Evolutionary conservation across 2,329 filamentous ascomycete genomes (phyloP).

Genomic region (Domatiomyces globalis): DNA sequence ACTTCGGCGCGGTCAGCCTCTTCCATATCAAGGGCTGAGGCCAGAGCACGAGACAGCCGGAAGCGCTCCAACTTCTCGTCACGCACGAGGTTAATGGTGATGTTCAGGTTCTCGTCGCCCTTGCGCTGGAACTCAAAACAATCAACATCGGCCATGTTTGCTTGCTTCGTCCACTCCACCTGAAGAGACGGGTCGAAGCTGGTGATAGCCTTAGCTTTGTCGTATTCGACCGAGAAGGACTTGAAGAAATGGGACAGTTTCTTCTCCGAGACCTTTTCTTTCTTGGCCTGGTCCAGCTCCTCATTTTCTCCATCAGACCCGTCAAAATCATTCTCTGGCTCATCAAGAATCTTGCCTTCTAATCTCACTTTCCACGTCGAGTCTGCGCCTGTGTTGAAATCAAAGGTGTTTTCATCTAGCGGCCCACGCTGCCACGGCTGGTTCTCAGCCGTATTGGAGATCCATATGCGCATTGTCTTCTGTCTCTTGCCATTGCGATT

Average conservation of each 20-base stretch:
- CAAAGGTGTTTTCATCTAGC: constrained; percentile 60
- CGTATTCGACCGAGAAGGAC: constrained; percentile 38
- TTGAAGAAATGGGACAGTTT: constrained; percentile 39
- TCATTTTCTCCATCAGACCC: constrained; percentile 35
- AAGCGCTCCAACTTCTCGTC: constrained; percentile 81
- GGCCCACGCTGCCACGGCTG: constrained; percentile 76
- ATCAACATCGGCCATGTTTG: constrained; percentile 62
- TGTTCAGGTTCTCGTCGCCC: constrained; percentile 82
- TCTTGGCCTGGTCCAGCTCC: constrained; percentile 18
- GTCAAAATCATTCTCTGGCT: constrained; percentile 42
- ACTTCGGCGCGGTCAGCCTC: constrained; percentile 80
- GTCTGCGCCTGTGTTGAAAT: constrained; percentile 63
- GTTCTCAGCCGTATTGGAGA: constrained; percentile 86
- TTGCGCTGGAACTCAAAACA: constrained; percentile 81
- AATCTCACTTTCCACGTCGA: constrained; percentile 84
- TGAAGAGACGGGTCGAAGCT: constrained; percentile 29
- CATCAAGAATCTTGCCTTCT: constrained; percentile 69
- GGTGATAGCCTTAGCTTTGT: constrained; percentile 28
- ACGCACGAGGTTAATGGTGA: constrained; percentile 71
- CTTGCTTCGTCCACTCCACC: constrained; percentile 79
- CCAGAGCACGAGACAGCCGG: constrained; percentile 60
- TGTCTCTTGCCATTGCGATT: constrained; percentile 63
- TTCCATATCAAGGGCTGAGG: constrained; percentile 70
- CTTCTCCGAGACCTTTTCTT: constrained; percentile 25
- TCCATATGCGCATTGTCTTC: constrained; percentile 80